Percentiles rank a stretch among this genome's conserved stretches.
These are phyloP conservation scores for Didymella pomorum DNA, from an alignment of 2,329 filamentous ascomycete genomes.

Conservation along the genomic window DNA sequence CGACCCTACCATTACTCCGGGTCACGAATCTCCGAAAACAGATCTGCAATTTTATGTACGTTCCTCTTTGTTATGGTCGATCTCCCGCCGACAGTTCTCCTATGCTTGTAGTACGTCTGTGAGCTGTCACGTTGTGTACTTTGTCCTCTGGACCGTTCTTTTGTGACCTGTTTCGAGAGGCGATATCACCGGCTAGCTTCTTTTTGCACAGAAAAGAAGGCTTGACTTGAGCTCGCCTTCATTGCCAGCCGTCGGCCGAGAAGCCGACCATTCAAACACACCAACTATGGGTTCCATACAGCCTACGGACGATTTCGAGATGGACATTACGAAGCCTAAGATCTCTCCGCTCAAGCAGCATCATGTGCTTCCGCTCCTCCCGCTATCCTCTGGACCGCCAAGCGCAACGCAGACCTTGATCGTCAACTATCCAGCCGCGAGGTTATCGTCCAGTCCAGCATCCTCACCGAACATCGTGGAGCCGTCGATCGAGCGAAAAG, in stretches of 20 bases:
- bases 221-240: neutral
- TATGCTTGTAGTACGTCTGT: conserved; percentile 20
- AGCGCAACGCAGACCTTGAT: conserved; percentile 33
- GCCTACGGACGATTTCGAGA: neutral
- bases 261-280: neutral
- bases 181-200: neutral
- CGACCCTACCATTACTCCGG: conserved; percentile 14
- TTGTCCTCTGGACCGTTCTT: conserved; percentile 23
- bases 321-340: conserved; percentile 10
- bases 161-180: conserved; percentile 23
- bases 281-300: neutral
- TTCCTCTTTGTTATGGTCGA: conserved; percentile 40
- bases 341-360: conserved; percentile 22
- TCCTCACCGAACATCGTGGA: conserved; percentile 41
- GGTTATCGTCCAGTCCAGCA: conserved; percentile 40
- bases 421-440: conserved; percentile 35
- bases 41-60: conserved; percentile 32
- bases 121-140: conserved; percentile 20
- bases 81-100: conserved; percentile 22
- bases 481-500: conserved; percentile 28
- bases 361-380: conserved; percentile 17
- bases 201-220: neutral
- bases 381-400: conserved; percentile 24
- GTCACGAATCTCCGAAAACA: conserved; percentile 24
- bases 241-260: neutral